Conservation (phyloP, 768 basidiomycete genomes). For the Suillus alpinus region DNA sequence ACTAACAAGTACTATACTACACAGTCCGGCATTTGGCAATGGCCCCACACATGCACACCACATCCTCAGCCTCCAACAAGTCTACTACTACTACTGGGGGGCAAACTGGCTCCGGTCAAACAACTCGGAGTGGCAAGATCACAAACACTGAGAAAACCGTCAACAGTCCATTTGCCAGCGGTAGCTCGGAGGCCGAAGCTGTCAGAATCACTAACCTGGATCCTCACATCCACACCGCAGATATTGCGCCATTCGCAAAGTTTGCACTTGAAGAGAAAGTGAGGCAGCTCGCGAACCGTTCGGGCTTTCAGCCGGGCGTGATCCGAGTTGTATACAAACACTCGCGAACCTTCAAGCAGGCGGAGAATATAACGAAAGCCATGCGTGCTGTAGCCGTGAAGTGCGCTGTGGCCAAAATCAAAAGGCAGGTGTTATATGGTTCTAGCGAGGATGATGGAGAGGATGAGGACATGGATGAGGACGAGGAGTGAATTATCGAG, state of each 20-base stretch:
- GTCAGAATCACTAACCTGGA: neutral
- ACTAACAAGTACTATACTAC: constrained; percentile 15
- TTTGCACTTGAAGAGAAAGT: neutral
- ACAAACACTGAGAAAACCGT: neutral
- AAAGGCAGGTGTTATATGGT: neutral
- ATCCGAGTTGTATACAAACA: neutral
- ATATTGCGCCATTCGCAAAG: neutral
- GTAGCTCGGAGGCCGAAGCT: neutral
- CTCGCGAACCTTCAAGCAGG: neutral
- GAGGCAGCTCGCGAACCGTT: neutral
- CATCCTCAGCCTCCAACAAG: too few relatives aligned
- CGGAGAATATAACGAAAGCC: neutral
- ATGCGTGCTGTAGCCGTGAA: neutral
- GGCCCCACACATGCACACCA: constrained; percentile 34
- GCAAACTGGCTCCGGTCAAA: too few relatives aligned
- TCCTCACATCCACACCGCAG: neutral
- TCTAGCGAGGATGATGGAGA: neutral
- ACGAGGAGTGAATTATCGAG: neutral
- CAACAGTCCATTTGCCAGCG: neutral
- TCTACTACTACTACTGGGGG: too few relatives aligned
- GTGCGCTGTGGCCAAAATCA: neutral
- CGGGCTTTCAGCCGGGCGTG: neutral
- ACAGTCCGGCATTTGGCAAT: too few relatives aligned
- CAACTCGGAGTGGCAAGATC: too few relatives aligned
- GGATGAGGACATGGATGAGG: neutral